phyloP scores from a whole-genome alignment of 208 protist genomes.

The Herpetomonas tarakana region DNA sequence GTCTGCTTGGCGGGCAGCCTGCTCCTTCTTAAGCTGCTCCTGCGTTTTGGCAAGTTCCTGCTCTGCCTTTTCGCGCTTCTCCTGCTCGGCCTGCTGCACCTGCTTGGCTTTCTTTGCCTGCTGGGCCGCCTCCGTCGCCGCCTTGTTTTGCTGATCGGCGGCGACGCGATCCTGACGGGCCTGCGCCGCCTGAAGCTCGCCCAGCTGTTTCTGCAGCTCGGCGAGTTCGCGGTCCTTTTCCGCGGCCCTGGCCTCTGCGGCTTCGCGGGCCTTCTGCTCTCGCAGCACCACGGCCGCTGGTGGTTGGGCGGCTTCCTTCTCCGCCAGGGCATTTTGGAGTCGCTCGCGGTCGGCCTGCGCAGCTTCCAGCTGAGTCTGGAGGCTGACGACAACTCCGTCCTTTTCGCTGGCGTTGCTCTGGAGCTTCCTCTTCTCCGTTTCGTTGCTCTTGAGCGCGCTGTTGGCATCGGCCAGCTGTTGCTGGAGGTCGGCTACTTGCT shows the following conservation, averaged over 20 bases:
- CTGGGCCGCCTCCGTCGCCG: conserved; percentile 1
- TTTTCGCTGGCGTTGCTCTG: conserved; percentile 10
- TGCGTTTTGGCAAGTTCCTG: conserved; percentile 3
- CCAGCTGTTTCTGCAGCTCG: conserved; percentile 28
- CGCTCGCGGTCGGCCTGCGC: conserved; percentile 1
- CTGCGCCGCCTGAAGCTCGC: conserved; percentile 20
- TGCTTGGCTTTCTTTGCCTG: conserved; percentile 13
- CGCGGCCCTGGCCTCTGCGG: conserved; percentile 17
- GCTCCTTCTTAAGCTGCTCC: conserved; percentile 13
- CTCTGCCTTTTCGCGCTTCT: conserved; percentile 34
- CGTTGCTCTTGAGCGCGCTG: neutral
- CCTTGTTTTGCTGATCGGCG: neutral
- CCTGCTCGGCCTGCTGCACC: conserved; percentile 19
- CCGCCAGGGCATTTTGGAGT: conserved; percentile 8
- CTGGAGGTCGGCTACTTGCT: conserved; percentile 12
- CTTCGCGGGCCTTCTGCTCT: conserved; percentile 10
- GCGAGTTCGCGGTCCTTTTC: conserved; percentile 22
- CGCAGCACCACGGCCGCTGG: conserved; percentile 3
- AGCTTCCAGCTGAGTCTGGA: conserved; percentile 4
- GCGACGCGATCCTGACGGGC: conserved; percentile 1
- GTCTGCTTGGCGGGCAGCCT: conserved; percentile 7
- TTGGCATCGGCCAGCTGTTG: conserved; percentile 25
- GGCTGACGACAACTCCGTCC: conserved; percentile 13
- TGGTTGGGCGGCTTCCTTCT: conserved; percentile 6
- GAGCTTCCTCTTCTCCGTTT: conserved; percentile 5